Conservation (phyloP, 139 green algal species). For the Pleodorina starrii region DNA sequence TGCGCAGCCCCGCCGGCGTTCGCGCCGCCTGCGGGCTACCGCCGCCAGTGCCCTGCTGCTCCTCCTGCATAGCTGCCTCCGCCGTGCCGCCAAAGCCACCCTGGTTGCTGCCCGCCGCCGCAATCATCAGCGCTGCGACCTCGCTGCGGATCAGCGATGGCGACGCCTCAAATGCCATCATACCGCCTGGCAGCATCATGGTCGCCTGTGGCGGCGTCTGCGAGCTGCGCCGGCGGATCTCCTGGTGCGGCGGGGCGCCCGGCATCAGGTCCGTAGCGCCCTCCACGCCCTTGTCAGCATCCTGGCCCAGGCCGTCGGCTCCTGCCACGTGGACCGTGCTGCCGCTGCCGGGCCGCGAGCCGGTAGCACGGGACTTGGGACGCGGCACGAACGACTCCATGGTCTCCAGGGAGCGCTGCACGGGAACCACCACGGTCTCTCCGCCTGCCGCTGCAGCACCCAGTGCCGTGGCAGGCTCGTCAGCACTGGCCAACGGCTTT, state of each 20-base stretch:
- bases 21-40: not conserved
- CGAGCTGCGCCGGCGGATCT: not conserved
- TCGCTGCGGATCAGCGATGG: conserved; percentile 37
- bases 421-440: not conserved
- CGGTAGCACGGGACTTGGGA: not conserved
- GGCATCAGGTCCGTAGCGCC: not conserved
- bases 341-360: not conserved
- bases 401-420: not conserved
- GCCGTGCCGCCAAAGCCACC: not conserved
- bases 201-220: not conserved
- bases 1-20: conserved; percentile 21
- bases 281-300: no score
- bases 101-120: not conserved
- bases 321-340: not conserved
- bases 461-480: no score
- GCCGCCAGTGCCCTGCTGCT: conserved; percentile 27
- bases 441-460: no score
- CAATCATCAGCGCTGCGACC: not conserved
- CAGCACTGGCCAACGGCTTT: no score
- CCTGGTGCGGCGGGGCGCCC: not conserved
- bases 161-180: conserved; percentile 8
- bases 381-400: conserved; percentile 19
- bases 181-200: conserved; percentile 18
- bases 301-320: not conserved
- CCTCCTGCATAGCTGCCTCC: not conserved